Evolutionary conservation across 106 monocot genomes (phyloP), one percentile per base, ranked within the genome.

Genomic region (Vanilla planifolia): DNA sequence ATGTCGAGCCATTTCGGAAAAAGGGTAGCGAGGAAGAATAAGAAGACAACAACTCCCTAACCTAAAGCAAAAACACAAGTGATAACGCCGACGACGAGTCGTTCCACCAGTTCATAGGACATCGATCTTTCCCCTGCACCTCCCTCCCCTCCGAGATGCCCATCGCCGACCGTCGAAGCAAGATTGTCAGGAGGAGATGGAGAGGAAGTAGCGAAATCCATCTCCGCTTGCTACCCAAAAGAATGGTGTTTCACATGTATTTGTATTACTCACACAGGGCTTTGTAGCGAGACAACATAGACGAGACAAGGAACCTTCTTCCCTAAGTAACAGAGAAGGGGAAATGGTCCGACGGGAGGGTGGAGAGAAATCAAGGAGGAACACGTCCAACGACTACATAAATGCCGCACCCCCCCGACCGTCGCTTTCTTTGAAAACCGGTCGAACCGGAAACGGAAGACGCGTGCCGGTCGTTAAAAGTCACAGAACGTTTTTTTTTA

Each of bases 21-120:
- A 44, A 44, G n/a, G 14, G 40, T 14, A 40, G 14, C 4, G 40
- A 14, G 40, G 7, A 5, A 7, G 14, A 9, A 40, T 9, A 14
- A 40, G 17, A 10, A 46, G 19, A 16, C 5, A 46, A 46, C 14
- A n/a, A 9, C n/a, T 16, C 13, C 4, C 53, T 2, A 42, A 86
- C 86, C 82, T 55, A 75, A 24, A 55, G 86, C 75, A 40, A 86
- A 78, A 47, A 74, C 51, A n/a, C 81, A 86, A 45, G 81, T 82
- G 36, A 86, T 9, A 7, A 78, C 23, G 8, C 33, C 75, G 21
- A 74, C 68, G 22, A 82, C n/a, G n/a, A 82, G 29, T 27, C 68
- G 67, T 21, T 71, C 65, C 23, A 72, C 37, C 19, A 80, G 17
- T 7, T 66, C 55, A 3, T 72, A 69, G 40, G 61, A 70, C 36